Conservation (phyloP, 805 yeast species). For the Saccharomycopsis schoenii region DNA sequence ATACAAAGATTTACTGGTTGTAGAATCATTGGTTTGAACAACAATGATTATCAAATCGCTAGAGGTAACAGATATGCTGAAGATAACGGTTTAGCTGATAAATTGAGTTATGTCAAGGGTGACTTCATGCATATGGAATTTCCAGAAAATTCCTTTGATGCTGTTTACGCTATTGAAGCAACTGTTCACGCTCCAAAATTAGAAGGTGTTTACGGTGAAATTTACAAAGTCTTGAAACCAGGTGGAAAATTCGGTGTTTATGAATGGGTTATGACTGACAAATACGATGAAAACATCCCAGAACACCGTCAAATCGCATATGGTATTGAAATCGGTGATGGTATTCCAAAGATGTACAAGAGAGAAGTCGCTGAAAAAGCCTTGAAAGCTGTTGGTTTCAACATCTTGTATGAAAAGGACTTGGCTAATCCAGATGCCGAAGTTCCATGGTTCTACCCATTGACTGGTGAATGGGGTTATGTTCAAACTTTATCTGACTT, state of each 20-base stretch:
- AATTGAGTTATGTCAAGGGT: slow-evolving; percentile 84
- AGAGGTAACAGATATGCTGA: slow-evolving; percentile 80
- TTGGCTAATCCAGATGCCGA: slow-evolving; percentile 74
- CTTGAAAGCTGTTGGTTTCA: slow-evolving; percentile 77
- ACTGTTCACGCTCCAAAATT: slow-evolving; percentile 95
- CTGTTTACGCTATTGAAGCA: slow-evolving; percentile 97
- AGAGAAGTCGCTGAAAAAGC: slow-evolving; percentile 83
- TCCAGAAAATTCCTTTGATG: slow-evolving; percentile 81
- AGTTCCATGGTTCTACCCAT: slow-evolving; percentile 96
- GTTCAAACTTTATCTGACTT: slow-evolving; percentile 71
- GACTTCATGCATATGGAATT: slow-evolving; percentile 99
- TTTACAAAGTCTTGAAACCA: slow-evolving; percentile 91
- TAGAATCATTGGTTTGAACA: slow-evolving; percentile 81
- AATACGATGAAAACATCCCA: slow-evolving; percentile 74
- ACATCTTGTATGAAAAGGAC: slow-evolving; percentile 64
- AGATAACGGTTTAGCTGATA: slow-evolving; percentile 52
- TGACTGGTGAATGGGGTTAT: slow-evolving; percentile 88
- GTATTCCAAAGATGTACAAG: slow-evolving; percentile 94
- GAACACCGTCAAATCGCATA: slow-evolving; percentile 92
- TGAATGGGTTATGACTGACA: slow-evolving; percentile 98
- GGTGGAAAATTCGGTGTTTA: slow-evolving; percentile 97
- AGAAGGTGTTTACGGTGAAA: slow-evolving; percentile 92
- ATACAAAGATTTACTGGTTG: slow-evolving; percentile 86
- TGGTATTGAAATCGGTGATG: slow-evolving; percentile 97
- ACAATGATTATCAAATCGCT: slow-evolving; percentile 93